These are phyloP conservation scores for Rhodotorula mucilaginosa DNA, from an alignment of 1,284 basidiomycete genomes.

Conservation along the genomic window DNA sequence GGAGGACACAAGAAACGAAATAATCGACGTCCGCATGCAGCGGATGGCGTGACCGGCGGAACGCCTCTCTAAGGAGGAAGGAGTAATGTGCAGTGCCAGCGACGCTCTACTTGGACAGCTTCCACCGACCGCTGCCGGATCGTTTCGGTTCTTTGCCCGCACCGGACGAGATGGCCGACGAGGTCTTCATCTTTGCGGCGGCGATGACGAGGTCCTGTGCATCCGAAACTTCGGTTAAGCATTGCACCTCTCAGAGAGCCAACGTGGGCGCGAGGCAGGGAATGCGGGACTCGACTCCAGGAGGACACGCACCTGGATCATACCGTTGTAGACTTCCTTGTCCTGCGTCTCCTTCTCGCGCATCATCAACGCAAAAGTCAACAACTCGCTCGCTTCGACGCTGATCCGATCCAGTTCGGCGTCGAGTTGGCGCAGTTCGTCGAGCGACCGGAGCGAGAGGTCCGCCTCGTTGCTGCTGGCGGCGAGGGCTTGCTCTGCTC, in stretches of 20 bases:
- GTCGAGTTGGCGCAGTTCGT: constrained; percentile 9
- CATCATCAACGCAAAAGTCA: constrained; percentile 38
- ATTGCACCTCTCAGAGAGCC: background rate
- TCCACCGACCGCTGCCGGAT: constrained; percentile 27
- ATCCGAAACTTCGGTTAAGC: background rate
- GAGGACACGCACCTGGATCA: constrained; percentile 35
- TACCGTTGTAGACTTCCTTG: constrained; percentile 40
- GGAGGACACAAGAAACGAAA: background rate
- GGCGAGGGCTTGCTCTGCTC: constrained; percentile 19
- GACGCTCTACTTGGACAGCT: constrained; percentile 4
- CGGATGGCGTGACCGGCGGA: too few relatives aligned
- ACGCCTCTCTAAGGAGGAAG: too few relatives aligned
- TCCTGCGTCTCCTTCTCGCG: constrained; percentile 40
- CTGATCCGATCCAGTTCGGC: constrained; percentile 31
- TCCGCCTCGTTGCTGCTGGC: constrained; percentile 26
- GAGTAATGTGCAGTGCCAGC: background rate
- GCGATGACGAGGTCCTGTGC: constrained; percentile 40
- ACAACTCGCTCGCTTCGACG: constrained; percentile 34
- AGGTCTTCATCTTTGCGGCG: constrained; percentile 39
- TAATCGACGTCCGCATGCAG: too few relatives aligned
- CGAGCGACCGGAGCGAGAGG: constrained; percentile 22
- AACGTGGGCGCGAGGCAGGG: background rate
- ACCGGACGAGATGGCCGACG: constrained; percentile 1
- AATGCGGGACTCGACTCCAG: too few relatives aligned
- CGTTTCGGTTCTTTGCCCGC: constrained; percentile 12